Evolutionary conservation across 2,329 filamentous ascomycete species (phyloP).

Genomic region (Beauveria caledonica): DNA sequence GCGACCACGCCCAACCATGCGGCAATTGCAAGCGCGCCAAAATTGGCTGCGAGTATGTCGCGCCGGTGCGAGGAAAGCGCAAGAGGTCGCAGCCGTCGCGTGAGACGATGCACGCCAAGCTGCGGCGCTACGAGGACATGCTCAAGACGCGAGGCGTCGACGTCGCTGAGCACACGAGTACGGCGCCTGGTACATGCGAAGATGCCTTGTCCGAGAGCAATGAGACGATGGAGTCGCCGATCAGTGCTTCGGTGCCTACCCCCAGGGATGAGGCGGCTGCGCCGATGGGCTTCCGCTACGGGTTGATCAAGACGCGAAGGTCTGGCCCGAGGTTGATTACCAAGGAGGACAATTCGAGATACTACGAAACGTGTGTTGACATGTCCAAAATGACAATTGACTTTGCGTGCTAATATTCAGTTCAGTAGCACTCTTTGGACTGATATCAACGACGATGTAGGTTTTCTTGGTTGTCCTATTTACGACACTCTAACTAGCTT

Average conservation of each 20-base stretch:
- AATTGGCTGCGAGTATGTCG: slow-evolving; percentile 26
- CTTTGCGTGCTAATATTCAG: slow-evolving; percentile 32
- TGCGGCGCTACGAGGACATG: slow-evolving; percentile 46
- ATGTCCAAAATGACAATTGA: neutral
- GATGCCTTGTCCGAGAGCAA: neutral
- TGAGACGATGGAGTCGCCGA: neutral
- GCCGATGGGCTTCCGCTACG: neutral
- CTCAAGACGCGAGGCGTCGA: slow-evolving; percentile 10
- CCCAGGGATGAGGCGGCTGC: neutral
- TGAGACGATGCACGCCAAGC: slow-evolving; percentile 50
- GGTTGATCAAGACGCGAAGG: neutral
- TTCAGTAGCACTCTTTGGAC: slow-evolving; percentile 55
- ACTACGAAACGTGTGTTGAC: slow-evolving; percentile 9
- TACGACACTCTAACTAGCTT: neutral
- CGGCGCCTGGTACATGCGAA: neutral
- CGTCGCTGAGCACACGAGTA: neutral
- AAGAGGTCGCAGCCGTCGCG: slow-evolving; percentile 15
- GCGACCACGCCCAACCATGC: slow-evolving; percentile 32
- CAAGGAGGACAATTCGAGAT: slow-evolving; percentile 6
- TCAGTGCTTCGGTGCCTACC: neutral
- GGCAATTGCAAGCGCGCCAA: slow-evolving; percentile 34
- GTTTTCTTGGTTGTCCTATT: slow-evolving; percentile 10
- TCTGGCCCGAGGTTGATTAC: slow-evolving; percentile 2
- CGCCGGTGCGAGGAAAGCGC: slow-evolving; percentile 22
- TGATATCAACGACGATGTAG: slow-evolving; percentile 57